Evolutionary conservation across 331 rosid species (phyloP).

Genomic region (Quercus tomentella): DNA sequence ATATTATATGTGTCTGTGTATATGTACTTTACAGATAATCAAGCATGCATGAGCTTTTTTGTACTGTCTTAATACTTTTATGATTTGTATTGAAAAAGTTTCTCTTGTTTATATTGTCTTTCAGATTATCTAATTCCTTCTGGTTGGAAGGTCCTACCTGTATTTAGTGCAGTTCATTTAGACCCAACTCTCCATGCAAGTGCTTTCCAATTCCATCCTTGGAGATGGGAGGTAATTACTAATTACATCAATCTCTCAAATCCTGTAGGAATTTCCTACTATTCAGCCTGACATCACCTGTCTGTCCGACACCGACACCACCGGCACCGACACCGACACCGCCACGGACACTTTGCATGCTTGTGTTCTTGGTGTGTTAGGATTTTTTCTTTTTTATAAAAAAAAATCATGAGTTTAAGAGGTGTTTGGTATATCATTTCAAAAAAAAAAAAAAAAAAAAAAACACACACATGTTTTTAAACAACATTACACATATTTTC

Average conservation of each 20-base stretch:
- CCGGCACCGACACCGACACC: no score
- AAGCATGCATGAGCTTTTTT: conserved; percentile 16
- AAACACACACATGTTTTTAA: no score
- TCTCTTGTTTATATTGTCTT: neutral
- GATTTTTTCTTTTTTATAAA: no score
- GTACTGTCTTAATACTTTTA: neutral
- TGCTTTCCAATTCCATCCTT: conserved; percentile 33
- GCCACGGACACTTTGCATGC: no score
- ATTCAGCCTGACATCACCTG: neutral
- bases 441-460: no score
- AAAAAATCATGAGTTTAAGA: no score
- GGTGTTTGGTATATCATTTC: no score
- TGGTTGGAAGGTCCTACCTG: conserved; percentile 39
- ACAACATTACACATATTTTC: no score
- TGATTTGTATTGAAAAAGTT: neutral
- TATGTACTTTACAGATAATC: neutral
- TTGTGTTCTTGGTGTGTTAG: no score
- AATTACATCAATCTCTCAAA: conserved; percentile 5
- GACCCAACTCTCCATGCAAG: conserved; percentile 30
- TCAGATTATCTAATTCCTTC: conserved; percentile 27
- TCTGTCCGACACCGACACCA: no score
- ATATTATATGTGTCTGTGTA: neutral
- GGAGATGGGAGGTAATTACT: conserved; percentile 38
- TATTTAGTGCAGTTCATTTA: conserved; percentile 35
- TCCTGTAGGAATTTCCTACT: neutral